A percentile compares a stretch with the other conserved stretches of the same genome.
Evolutionary conservation across 768 basidiomycete genomes (phyloP).

Genomic region (Suillus bovinus): DNA sequence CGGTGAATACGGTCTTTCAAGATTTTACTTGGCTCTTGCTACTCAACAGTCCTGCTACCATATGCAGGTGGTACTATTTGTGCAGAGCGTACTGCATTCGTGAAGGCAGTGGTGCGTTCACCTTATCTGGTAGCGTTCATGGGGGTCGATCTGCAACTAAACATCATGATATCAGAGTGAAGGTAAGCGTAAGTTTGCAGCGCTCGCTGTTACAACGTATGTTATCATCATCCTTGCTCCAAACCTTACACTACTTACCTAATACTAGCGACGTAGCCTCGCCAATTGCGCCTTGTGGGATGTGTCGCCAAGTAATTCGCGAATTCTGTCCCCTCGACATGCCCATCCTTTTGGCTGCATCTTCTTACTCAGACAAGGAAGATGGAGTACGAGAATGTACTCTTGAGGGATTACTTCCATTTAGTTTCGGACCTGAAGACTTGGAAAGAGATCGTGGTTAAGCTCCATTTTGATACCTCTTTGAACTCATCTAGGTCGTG

Average conservation of each 20-base stretch:
- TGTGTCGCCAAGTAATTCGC: slow-evolving; percentile 88
- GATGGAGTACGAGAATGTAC: slow-evolving; percentile 61
- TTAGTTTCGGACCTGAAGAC: slow-evolving; percentile 90
- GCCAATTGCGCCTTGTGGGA: slow-evolving; percentile 84
- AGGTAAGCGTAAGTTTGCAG: slow-evolving; percentile 67
- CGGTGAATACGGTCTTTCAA: slow-evolving; percentile 48
- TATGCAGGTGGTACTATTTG: slow-evolving; percentile 82
- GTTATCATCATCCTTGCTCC: slow-evolving; percentile 22
- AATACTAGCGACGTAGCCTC: slow-evolving; percentile 67
- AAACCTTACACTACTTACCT: background rate
- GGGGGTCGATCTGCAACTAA: background rate
- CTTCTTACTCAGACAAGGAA: slow-evolving; percentile 49
- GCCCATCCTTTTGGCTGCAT: slow-evolving; percentile 72
- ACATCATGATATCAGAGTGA: slow-evolving; percentile 59
- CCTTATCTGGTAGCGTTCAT: background rate
- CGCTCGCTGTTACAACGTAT: slow-evolving; percentile 79
- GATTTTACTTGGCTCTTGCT: background rate
- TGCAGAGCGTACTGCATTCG: slow-evolving; percentile 91
- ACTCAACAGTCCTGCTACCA: background rate
- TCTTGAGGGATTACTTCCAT: slow-evolving; percentile 72
- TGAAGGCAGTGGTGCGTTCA: slow-evolving; percentile 84
- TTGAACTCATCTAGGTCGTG: background rate
- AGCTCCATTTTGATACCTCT: background rate
- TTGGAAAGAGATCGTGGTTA: slow-evolving; percentile 38
- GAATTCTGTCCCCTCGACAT: slow-evolving; percentile 80